Evolutionary conservation across 306 rosid genomes (phyloP).

Genomic region (Crataegus laevigata): DNA sequence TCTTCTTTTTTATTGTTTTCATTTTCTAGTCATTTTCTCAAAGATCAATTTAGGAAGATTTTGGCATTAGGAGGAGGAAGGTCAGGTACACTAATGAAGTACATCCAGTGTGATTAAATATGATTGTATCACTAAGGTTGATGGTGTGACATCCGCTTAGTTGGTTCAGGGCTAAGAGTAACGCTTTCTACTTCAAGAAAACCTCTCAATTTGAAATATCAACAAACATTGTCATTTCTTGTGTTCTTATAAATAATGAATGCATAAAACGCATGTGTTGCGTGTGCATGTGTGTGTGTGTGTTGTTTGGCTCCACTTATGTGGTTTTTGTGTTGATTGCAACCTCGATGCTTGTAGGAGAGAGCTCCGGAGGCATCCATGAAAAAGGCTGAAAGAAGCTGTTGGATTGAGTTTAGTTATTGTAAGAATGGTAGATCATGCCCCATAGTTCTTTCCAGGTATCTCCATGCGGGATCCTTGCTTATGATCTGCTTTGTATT

Average conservation of each 20-base stretch:
- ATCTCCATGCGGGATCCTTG: conserved; percentile 45
- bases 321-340: conserved; percentile 11
- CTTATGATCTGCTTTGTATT: conserved; percentile 61
- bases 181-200: background rate
- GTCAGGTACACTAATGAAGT: background rate
- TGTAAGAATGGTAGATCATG: conserved; percentile 55
- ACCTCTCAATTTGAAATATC: background rate
- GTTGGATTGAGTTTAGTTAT: conserved; percentile 42
- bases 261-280: no score
- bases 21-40: background rate
- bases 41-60: background rate
- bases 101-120: background rate
- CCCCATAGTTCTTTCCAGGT: conserved; percentile 29
- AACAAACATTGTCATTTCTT: background rate
- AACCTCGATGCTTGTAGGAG: conserved; percentile 35
- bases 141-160: background rate
- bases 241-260: background rate
- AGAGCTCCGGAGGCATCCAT: conserved; percentile 25
- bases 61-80: background rate
- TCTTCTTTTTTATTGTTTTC: background rate
- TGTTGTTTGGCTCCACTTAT: background rate
- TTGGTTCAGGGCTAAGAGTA: background rate
- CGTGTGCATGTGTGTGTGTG: background rate
- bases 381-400: conserved; percentile 44
- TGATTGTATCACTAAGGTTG: background rate